Conservation (phyloP, 257 asterid species). For the Scutellaria minor region DNA sequence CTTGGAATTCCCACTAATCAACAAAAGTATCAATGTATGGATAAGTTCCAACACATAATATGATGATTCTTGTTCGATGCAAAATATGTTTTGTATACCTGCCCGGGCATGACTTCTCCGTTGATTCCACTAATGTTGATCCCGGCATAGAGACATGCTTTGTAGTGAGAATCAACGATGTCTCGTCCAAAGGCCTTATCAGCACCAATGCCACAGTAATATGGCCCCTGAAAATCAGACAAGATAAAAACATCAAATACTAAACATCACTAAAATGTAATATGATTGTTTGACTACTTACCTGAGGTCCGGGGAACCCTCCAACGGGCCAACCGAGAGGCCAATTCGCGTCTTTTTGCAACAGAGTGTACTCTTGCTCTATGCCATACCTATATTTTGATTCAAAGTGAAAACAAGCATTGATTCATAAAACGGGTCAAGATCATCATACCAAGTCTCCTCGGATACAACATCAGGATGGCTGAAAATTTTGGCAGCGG, state of each 20-base stretch:
- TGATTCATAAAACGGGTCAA: background rate
- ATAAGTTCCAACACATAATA: background rate
- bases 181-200: slow-evolving; percentile 88
- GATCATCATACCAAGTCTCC: slow-evolving; percentile 49
- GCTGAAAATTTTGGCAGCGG: slow-evolving; percentile 53
- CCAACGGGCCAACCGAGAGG: slow-evolving; percentile 85
- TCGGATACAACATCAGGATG: slow-evolving; percentile 51
- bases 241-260: background rate
- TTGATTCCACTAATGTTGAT: slow-evolving; percentile 75
- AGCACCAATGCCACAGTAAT: slow-evolving; percentile 77
- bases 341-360: slow-evolving; percentile 68
- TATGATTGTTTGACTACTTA: slow-evolving; percentile 35
- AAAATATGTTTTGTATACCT: slow-evolving; percentile 41
- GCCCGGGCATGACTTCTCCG: slow-evolving; percentile 89
- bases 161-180: slow-evolving; percentile 74
- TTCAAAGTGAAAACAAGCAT: background rate
- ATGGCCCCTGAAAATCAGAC: slow-evolving; percentile 62
- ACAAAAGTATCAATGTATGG: background rate
- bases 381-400: slow-evolving; percentile 65
- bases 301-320: slow-evolving; percentile 93
- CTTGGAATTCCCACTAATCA: slow-evolving; percentile 84
- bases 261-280: background rate
- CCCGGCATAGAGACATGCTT: slow-evolving; percentile 85
- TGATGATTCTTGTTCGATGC: too few species aligned
- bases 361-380: slow-evolving; percentile 77